Percentiles rank a stretch among this genome's conserved stretches.
Conservation (phyloP, 2,329 filamentous ascomycete species). For the Calonectria pseudoreteaudii region DNA sequence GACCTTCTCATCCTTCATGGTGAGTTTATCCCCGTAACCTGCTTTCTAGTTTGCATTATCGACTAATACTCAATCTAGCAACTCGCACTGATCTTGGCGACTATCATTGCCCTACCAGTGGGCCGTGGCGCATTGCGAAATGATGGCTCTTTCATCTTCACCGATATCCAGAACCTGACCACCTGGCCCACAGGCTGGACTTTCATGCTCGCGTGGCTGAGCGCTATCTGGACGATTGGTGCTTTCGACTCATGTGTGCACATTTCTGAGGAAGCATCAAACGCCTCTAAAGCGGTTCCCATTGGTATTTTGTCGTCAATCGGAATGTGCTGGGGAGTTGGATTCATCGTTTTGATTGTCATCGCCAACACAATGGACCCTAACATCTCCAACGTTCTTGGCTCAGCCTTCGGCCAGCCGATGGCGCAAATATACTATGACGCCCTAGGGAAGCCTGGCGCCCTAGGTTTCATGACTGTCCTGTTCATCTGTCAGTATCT, state of each 20-base stretch:
- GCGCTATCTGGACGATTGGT: constrained; percentile 1
- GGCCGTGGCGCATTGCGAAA: background rate
- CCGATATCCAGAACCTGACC: background rate
- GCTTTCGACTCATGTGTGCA: background rate
- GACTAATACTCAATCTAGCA: background rate
- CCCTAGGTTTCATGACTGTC: background rate
- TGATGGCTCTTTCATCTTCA: background rate
- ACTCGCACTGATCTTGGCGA: background rate
- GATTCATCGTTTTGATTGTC: background rate
- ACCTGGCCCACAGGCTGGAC: background rate
- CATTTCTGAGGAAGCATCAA: constrained; percentile 1
- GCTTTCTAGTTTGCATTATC: background rate
- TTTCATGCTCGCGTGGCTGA: background rate
- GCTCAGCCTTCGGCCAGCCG: background rate
- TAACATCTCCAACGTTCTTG: background rate
- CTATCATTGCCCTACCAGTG: background rate
- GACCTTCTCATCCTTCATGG: constrained; percentile 1
- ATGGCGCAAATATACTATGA: constrained; percentile 3
- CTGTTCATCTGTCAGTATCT: background rate
- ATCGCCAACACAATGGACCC: background rate
- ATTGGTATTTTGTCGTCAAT: background rate
- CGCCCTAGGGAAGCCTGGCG: background rate
- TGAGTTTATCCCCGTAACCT: background rate
- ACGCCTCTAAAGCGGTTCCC: background rate
- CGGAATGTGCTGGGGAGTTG: background rate